Evolutionary conservation across 176 grass and related monocot genomes (phyloP), one percentile per base, ranked within the genome.

Genomic region (Pontederia crassipes): DNA sequence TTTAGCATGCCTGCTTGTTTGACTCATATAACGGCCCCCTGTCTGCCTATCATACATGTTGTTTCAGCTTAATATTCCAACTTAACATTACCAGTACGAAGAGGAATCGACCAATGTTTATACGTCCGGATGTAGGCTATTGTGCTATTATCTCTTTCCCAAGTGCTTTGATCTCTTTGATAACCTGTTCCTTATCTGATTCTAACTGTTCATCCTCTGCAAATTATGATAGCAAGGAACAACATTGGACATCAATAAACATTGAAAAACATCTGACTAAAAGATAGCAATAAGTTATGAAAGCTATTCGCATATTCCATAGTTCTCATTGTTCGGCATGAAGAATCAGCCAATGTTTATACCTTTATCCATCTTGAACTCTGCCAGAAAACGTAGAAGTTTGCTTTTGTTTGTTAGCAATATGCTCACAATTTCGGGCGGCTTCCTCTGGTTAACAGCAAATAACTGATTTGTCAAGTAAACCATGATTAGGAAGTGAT

Each of bases 121-220:
- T 8, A 61, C 11, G n/a, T 9, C 46, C 12, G 20, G 17, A 54
- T 11, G 16, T 20, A 20, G n/a, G n/a, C 61, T 20, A 64, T 64
- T 26, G 50, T 2, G 18, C 16, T 9, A 4, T 15, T 50, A 13
- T 69, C 66, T 27, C 29, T 46, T 17, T 46, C 7, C 46, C 18
- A 57, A 91, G 81, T 9, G 75, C 62, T 14, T 81, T 83, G 61
- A 96, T 96, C 71, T 85, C 87, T 53, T 79, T 77, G 70, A 90
- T 90, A 58, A 90, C 92, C 68, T 90, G 92, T 58, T 81, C 83
- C 73, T 96, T 96, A 78, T 96, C 92, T 73, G 83, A 86, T 62
- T 90, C 92, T 75, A 96, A 96, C 69, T 96, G 92, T 35, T 89
- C 86, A 73, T 96, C 87, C 78, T 90, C 92, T 96, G 75, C 65